Base-by-base conservation (phyloP, 106 monocot species). In the Dactylorhiza incarnata region DNA sequence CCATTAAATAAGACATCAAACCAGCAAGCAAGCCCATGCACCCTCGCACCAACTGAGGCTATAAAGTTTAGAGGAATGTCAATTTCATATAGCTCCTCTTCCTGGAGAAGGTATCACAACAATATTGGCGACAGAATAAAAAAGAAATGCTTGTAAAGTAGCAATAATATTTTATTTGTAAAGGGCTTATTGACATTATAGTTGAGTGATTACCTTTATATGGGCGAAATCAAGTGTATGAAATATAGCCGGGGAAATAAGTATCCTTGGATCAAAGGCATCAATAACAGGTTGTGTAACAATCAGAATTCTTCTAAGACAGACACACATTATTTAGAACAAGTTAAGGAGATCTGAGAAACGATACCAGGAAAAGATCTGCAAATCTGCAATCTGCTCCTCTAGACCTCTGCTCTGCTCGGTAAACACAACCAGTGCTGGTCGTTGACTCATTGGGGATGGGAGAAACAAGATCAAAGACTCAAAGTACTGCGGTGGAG, bases 1-100 rank as follows among this genome's bases (percentile, higher is more conserved):
- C 95, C 95, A 82, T 93, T 82, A 45, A 95, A 95, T 58, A 95
- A 84, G n/a, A 95, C 95, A 78, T 95, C 95, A 84, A 95, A 95
- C 95, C 95, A 95, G 74, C 95, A 95, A 77, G 95, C 95, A 23
- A 95, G 68, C 47, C 95, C 95, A 88, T 95, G 92, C 49, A 95
- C 90, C 72, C 90, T 85, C 47, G 90, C 88, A 47, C 92, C 95
- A 75, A 90, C 88, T 37, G 95, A 71, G 1, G 95, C 84, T 67
- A 74, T 81, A 48, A 93, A 95, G 75, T 73, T 87, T 25, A 95
- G 78, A 52, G 95, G 95, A 67, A 95, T 89, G 73, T 93, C 88
- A 59, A 95, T 90, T 50, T 93, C 90, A 81, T 92, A 95, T 16
- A 95, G 82, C 5, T 95, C 92, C 79, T 95, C 95, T 86, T 95